These are phyloP conservation scores for Corinectria fuckeliana DNA, from an alignment of 2,329 filamentous ascomycete genomes.

Conservation along the genomic window DNA sequence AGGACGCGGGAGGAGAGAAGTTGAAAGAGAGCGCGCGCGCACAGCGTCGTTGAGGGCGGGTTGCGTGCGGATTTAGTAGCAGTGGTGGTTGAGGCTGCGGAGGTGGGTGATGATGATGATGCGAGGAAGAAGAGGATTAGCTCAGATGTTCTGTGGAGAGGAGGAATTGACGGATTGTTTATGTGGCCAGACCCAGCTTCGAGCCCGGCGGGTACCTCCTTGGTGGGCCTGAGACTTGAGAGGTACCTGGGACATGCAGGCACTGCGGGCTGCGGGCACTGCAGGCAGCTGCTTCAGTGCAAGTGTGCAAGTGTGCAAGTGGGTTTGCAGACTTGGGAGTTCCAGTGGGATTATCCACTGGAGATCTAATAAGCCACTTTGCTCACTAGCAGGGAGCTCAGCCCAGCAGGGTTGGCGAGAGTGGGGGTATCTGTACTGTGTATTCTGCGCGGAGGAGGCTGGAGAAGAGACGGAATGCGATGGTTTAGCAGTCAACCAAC, in stretches of 20 bases:
- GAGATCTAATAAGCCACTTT: slow-evolving; percentile 1
- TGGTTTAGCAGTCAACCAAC: background rate
- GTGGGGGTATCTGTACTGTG: background rate
- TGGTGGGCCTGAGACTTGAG: background rate
- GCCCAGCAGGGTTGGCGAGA: background rate
- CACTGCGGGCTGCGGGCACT: background rate
- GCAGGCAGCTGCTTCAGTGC: background rate
- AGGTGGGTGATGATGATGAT: slow-evolving; percentile 12
- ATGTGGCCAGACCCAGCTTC: slow-evolving; percentile 19
- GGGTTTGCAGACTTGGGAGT: background rate
- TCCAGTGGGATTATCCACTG: slow-evolving; percentile 6
- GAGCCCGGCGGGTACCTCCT: slow-evolving; percentile 3
- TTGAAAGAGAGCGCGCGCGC: slow-evolving; percentile 19
- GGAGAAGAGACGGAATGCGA: slow-evolving; percentile 26
- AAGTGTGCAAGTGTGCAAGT: too few relatives aligned
- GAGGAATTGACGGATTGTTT: slow-evolving; percentile 17
- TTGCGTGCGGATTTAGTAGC: background rate
- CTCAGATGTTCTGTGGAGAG: slow-evolving; percentile 1
- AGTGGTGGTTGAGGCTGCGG: background rate
- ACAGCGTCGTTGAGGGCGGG: background rate
- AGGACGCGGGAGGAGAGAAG: slow-evolving; percentile 21
- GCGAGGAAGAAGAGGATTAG: slow-evolving; percentile 4
- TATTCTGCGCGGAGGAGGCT: slow-evolving; percentile 19
- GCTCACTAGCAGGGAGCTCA: background rate
- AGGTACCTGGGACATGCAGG: slow-evolving; percentile 1